Percentiles rank a stretch among this genome's conserved stretches.
These are phyloP conservation scores for Termitomyces eurrhizus DNA, from an alignment of 768 basidiomycete species.

Conservation along the genomic window DNA sequence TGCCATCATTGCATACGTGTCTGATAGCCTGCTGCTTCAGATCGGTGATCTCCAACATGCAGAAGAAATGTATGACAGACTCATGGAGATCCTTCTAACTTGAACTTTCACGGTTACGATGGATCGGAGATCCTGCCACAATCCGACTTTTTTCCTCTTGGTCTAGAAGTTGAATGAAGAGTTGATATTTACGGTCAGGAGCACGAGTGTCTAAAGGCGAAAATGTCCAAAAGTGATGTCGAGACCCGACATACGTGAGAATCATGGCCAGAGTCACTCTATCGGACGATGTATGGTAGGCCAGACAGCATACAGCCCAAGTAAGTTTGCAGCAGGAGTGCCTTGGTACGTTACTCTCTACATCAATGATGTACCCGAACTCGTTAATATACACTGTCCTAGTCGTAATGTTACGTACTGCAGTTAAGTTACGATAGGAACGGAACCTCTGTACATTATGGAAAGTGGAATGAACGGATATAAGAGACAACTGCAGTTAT, in stretches of 20 bases:
- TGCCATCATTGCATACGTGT: background rate
- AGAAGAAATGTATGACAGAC: too few relatives aligned
- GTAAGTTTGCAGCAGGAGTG: background rate
- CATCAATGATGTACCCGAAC: background rate
- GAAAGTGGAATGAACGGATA: too few relatives aligned
- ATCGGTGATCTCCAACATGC: too few relatives aligned
- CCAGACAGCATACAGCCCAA: background rate
- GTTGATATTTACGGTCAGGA: background rate
- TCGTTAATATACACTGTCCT: background rate
- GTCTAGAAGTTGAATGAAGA: background rate
- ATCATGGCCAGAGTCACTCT: background rate
- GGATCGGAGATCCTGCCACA: background rate
- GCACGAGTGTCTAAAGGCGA: background rate
- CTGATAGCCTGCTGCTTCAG: too few relatives aligned
- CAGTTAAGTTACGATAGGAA: background rate
- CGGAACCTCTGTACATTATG: background rate
- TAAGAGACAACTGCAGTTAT: background rate
- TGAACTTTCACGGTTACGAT: too few relatives aligned
- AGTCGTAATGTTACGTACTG: too few relatives aligned
- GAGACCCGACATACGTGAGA: background rate
- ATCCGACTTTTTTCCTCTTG: background rate
- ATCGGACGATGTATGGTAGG: background rate
- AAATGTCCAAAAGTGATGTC: background rate
- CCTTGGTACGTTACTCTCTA: background rate
- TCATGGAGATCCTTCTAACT: too few relatives aligned